These are phyloP conservation scores for Trichoderma simmonsii DNA, from an alignment of 2,329 filamentous ascomycete species.

Conservation along the genomic window DNA sequence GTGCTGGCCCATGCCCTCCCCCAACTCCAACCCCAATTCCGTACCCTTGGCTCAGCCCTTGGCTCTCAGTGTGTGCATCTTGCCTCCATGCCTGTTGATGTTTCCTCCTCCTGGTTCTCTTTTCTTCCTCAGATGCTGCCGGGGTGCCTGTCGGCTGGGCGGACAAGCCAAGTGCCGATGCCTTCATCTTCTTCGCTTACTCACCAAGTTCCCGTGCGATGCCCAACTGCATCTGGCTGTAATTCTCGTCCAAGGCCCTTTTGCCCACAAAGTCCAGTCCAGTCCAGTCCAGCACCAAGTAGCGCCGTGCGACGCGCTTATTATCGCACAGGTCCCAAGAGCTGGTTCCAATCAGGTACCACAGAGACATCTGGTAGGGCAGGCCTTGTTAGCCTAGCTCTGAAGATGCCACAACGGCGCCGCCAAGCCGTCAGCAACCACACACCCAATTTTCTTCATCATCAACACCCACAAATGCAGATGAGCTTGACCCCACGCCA, in stretches of 20 bases:
- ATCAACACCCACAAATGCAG: neutral
- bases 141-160: neutral
- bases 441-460: conserved; percentile 11
- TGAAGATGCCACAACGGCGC: conserved; percentile 13
- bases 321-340: conserved; percentile 2
- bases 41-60: neutral
- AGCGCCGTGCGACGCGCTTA: conserved; percentile 11
- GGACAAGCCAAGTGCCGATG: neutral
- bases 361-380: conserved; percentile 11
- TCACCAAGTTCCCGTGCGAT: neutral
- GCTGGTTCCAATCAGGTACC: conserved; percentile 9
- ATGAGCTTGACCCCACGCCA: conserved; percentile 13
- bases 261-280: neutral
- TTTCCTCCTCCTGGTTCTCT: neutral
- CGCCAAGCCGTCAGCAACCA: conserved; percentile 14
- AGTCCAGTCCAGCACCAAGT: neutral
- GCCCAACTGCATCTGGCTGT: conserved; percentile 1
- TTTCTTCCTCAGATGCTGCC: neutral
- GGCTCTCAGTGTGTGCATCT: neutral
- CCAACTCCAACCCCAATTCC: neutral
- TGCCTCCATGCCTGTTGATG: neutral
- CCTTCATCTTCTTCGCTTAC: neutral
- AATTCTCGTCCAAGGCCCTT: conserved; percentile 1
- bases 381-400: conserved; percentile 8
- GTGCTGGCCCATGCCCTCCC: neutral